Conservation (phyloP, 2,329 filamentous ascomycete species). For the Didymella exigua region DNA sequence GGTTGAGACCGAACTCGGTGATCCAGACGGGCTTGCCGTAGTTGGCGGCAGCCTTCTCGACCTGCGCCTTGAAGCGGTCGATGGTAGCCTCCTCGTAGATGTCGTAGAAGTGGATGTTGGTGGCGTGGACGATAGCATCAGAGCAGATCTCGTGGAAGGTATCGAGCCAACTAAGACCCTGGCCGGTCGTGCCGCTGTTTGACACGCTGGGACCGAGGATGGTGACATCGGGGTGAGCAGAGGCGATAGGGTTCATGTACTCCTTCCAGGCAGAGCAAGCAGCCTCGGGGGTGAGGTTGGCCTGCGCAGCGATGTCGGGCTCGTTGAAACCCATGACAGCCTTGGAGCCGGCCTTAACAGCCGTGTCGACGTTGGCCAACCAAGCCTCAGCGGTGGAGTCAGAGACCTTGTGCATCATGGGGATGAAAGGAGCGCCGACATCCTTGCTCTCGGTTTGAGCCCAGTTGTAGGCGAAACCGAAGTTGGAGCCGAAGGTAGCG, state of each 20-base stretch:
- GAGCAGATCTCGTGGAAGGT: conserved; percentile 43
- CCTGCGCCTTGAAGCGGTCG: conserved; percentile 49
- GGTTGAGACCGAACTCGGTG: conserved; percentile 48
- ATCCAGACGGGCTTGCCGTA: conserved; percentile 45
- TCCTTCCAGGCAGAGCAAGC: conserved; percentile 42
- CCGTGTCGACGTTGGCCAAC: conserved; percentile 50
- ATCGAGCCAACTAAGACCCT: conserved; percentile 43
- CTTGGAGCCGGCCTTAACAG: conserved; percentile 40
- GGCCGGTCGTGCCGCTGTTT: conserved; percentile 25
- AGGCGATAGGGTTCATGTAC: conserved; percentile 42
- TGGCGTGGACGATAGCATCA: conserved; percentile 43
- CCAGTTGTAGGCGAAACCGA: conserved; percentile 75
- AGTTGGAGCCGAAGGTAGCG: conserved; percentile 57
- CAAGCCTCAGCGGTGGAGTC: conserved; percentile 32
- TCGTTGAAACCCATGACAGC: conserved; percentile 51
- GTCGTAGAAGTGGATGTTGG: conserved; percentile 51
- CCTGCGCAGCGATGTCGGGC: conserved; percentile 41
- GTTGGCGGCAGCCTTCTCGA: conserved; percentile 38
- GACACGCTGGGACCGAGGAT: conserved; percentile 45
- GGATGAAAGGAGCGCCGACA: conserved; percentile 64
- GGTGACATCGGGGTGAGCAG: conserved; percentile 36
- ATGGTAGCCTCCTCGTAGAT: conserved; percentile 35
- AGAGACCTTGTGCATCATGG: conserved; percentile 52
- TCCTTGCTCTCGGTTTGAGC: conserved; percentile 48
- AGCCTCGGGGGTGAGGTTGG: conserved; percentile 40